phyloP scores from a whole-genome alignment of 2,329 filamentous ascomycete genomes.

The Colletotrichum sp. region DNA sequence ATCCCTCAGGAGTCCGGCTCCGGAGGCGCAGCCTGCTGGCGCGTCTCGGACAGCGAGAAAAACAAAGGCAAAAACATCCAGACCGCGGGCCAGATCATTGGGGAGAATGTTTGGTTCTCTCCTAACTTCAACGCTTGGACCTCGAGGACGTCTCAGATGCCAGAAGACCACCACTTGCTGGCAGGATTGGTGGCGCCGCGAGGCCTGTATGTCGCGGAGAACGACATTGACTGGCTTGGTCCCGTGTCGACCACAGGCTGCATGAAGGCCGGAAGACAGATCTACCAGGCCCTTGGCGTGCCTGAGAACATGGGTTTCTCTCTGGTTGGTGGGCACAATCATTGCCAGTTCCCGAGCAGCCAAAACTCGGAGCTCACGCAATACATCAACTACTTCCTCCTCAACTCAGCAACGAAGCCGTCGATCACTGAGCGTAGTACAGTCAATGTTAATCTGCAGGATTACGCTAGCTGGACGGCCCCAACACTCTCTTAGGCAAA shows the following conservation, averaged over 20 bases:
- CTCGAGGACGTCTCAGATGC: constrained; percentile 47
- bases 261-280: constrained; percentile 58
- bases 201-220: constrained; percentile 60
- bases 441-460: constrained; percentile 1
- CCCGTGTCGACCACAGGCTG: constrained; percentile 60
- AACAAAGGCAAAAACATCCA: constrained; percentile 61
- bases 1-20: constrained; percentile 67
- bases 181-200: constrained; percentile 60
- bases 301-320: constrained; percentile 63
- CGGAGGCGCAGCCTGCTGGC: constrained; percentile 66
- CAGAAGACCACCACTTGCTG: constrained; percentile 63
- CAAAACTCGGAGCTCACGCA: constrained; percentile 55
- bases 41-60: constrained; percentile 55
- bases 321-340: constrained; percentile 56
- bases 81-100: constrained; percentile 61
- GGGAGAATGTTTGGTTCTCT: constrained; percentile 69
- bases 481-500: not conserved
- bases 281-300: constrained; percentile 58
- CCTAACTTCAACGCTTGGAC: constrained; percentile 56
- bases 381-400: constrained; percentile 60
- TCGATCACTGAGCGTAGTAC: not conserved
- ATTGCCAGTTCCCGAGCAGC: constrained; percentile 59
- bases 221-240: constrained; percentile 64
- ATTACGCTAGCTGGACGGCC: constrained; percentile 2
- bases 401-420: constrained; percentile 4